These are phyloP conservation scores for Apiotrichum montevideense DNA, from an alignment of 1,284 basidiomycete species.

Conservation along the genomic window DNA sequence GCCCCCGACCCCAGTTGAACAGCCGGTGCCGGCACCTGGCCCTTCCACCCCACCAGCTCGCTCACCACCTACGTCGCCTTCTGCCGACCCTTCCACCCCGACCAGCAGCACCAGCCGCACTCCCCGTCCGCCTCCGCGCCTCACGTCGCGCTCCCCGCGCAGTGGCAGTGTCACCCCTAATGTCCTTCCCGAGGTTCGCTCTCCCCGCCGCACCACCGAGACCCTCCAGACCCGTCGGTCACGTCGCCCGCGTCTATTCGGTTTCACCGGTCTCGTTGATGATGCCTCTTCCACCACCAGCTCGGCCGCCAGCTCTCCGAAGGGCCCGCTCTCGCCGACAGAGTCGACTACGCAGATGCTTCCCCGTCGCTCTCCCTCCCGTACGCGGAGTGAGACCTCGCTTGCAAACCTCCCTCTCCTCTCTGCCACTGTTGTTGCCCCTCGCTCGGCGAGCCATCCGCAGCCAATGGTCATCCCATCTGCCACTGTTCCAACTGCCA, in stretches of 20 bases:
- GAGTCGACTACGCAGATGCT: conserved; percentile 1
- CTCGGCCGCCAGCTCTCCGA: conserved; percentile 6
- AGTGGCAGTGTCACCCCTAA: conserved; percentile 9
- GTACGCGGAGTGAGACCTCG: conserved; percentile 29
- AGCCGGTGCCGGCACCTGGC: background rate
- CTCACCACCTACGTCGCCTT: background rate
- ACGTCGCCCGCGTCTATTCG: conserved; percentile 42
- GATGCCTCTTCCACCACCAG: conserved; percentile 19
- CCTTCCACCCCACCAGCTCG: background rate
- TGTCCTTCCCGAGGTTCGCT: conserved; percentile 43
- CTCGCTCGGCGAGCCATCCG: background rate
- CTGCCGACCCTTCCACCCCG: background rate
- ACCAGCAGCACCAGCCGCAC: background rate
- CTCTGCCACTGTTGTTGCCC: background rate
- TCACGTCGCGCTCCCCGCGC: background rate
- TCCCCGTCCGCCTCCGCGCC: background rate
- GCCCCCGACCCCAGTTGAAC: conserved; percentile 3
- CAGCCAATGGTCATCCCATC: background rate
- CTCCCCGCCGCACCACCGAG: conserved; percentile 28
- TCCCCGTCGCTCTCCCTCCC: conserved; percentile 30
- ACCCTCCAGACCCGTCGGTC: conserved; percentile 30
- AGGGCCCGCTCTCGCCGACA: background rate
- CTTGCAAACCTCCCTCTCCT: conserved; percentile 18
- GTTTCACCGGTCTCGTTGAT: conserved; percentile 41
- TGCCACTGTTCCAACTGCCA: no score